Percentiles rank a stretch among this genome's conserved stretches.
phyloP scores from a whole-genome alignment of 108 stramenopile genomes.

The Mayamaea pseudoterrestris region DNA sequence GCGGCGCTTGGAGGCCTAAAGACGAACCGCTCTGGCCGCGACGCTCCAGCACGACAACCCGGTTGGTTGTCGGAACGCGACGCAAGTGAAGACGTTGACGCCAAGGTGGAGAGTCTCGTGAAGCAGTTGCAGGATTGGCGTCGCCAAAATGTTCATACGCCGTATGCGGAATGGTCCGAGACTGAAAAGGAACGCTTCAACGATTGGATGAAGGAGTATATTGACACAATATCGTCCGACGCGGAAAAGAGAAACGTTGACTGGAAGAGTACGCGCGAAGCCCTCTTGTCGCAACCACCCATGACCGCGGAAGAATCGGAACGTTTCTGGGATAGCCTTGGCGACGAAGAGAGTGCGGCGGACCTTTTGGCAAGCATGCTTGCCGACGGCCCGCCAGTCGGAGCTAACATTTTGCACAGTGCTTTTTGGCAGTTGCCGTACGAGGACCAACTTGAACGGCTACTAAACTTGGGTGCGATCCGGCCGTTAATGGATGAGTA shows the following conservation, averaged over 20 bases:
- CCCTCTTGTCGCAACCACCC: constrained; percentile 52
- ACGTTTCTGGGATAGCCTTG: constrained; percentile 48
- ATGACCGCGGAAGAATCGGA: constrained; percentile 36
- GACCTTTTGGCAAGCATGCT: constrained; percentile 36
- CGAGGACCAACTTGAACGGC: constrained; percentile 38
- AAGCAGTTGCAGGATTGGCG: constrained; percentile 72
- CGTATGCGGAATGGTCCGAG: constrained; percentile 51
- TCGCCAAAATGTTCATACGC: constrained; percentile 25
- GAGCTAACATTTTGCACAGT: constrained; percentile 13
- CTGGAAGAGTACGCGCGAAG: constrained; percentile 54
- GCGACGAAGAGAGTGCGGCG: constrained; percentile 51
- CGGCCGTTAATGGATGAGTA: constrained; percentile 72
- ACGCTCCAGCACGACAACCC: neutral
- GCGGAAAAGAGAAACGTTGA: constrained; percentile 37
- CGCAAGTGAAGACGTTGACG: neutral
- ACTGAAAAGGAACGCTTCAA: constrained; percentile 32
- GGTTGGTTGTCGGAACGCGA: neutral
- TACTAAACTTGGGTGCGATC: constrained; percentile 59
- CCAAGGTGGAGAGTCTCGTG: constrained; percentile 16
- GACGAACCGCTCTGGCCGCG: too few relatives aligned
- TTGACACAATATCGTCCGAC: constrained; percentile 35
- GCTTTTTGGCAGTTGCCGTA: constrained; percentile 48
- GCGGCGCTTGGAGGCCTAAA: constrained; percentile 2
- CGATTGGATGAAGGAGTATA: constrained; percentile 56
- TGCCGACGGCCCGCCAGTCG: constrained; percentile 5